A percentile compares a stretch with the other conserved stretches of the same genome.
Conservation (phyloP, 2,329 filamentous ascomycete genomes). For the Arthroderma sp. region DNA sequence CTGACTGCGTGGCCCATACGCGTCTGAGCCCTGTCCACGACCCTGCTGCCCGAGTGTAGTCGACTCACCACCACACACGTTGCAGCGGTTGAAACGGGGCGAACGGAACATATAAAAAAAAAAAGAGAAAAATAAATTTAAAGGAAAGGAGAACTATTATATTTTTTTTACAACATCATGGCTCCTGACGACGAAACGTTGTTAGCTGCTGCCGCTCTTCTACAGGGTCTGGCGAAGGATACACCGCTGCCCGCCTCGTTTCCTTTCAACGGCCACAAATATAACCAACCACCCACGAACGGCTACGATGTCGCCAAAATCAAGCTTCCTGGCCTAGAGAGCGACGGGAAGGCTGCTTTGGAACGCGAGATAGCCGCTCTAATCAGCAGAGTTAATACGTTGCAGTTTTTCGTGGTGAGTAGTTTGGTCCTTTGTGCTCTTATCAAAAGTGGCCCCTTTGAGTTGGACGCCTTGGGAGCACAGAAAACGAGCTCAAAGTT, state of each 20-base stretch:
- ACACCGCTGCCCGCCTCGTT: slow-evolving; percentile 23
- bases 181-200: slow-evolving; percentile 38
- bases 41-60: neutral
- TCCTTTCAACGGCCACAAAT: slow-evolving; percentile 17
- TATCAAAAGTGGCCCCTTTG: neutral
- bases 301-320: slow-evolving; percentile 44
- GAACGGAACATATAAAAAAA: neutral
- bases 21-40: neutral
- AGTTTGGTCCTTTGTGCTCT: neutral
- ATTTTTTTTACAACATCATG: slow-evolving; percentile 25
- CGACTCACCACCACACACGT: neutral
- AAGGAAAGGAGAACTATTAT: slow-evolving; percentile 2
- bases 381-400: slow-evolving; percentile 61
- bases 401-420: slow-evolving; percentile 63
- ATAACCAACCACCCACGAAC: slow-evolving; percentile 31
- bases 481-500: neutral
- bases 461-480: too few relatives aligned
- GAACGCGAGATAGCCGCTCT: slow-evolving; percentile 75
- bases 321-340: slow-evolving; percentile 64
- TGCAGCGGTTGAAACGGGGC: neutral
- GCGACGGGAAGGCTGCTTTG: slow-evolving; percentile 61
- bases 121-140: neutral
- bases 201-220: slow-evolving; percentile 35
- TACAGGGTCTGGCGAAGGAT: slow-evolving; percentile 36
- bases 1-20: neutral